Base-by-base conservation (phyloP, 768 basidiomycete genomes). In the Cytidiella melzeri region DNA sequence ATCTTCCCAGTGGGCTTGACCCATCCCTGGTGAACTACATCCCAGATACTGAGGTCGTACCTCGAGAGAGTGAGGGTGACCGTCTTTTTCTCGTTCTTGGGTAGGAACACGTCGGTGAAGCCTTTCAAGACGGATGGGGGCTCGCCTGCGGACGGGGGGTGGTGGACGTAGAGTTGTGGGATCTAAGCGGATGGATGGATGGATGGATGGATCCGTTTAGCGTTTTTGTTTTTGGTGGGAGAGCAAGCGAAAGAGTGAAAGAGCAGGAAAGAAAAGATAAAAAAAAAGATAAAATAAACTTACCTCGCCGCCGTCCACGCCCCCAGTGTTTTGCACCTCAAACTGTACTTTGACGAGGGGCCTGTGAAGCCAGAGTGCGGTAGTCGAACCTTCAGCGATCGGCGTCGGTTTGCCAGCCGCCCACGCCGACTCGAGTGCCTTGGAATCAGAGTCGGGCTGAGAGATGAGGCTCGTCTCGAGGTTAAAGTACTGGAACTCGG, bases 21-120 rank as follows among this genome's bases (percentile, higher is more conserved):
- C 89, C 91, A 92, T 2, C 84, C 80, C 64, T 92, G 90, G 21
- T 72, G 69, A 9, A 65, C 74, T 1, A 75, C 77, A 63, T 92
- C 86, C 91, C 88, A 92, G 47, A 87, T 73, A 19, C 80, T 84
- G 56, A 88, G 57, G 55, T 86, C 83, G 56, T 87, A 81, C 28
- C 83, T 71, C 12, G 85, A 81, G 26, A 90, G 68, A 6, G 70
- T 74, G 56, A 90, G 73, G 5, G 69, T 73, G 1, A 81, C 79
- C 6, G 53, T 62, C 50, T 62, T 62, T 21, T 61, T 72, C 59
- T 81, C 62, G 1, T 77, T 77, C 1, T 80, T 72, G 2, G 57
- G 43, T 0, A 86, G 54, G 7, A 72, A 69, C 25, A 82, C 66
- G 58, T 85, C 70, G 12, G 75, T 76, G 69, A 91, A 90, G 2